Percentiles rank a stretch among this genome's conserved stretches.
Conservation (phyloP, 208 protist species). For the Angomonas deanei region DNA sequence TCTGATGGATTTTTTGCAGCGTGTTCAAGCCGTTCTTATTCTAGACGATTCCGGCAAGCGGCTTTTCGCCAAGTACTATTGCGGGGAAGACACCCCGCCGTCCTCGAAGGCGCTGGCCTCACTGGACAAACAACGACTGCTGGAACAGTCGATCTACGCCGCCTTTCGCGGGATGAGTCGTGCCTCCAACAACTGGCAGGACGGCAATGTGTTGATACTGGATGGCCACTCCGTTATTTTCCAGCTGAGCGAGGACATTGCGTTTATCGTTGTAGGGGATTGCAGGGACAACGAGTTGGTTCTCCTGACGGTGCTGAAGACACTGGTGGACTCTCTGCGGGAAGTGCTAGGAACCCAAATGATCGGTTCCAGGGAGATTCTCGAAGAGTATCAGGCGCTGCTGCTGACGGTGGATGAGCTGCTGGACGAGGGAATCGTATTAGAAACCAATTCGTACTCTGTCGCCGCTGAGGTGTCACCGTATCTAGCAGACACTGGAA, state of each 20-base stretch:
- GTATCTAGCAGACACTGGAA: constrained; percentile 46
- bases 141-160: constrained; percentile 56
- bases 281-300: constrained; percentile 82
- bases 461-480: constrained; percentile 57
- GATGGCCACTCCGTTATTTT: constrained; percentile 74
- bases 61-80: constrained; percentile 88
- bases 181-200: constrained; percentile 16
- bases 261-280: constrained; percentile 76
- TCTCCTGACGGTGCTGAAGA: constrained; percentile 53
- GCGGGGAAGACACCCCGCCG: constrained; percentile 41
- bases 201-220: constrained; percentile 70
- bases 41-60: constrained; percentile 57
- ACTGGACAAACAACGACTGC: constrained; percentile 55
- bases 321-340: constrained; percentile 59
- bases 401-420: constrained; percentile 86
- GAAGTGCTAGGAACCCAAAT: constrained; percentile 44
- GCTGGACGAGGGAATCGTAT: constrained; percentile 87
- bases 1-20: constrained; percentile 79
- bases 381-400: constrained; percentile 85
- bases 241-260: constrained; percentile 51
- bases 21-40: constrained; percentile 77
- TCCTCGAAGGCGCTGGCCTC: constrained; percentile 40
- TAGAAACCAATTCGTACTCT: constrained; percentile 61
- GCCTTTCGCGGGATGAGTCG: constrained; percentile 25
- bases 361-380: constrained; percentile 42